Evolutionary conservation across 164 flowering plant species (phyloP).

Genomic region (Vitis vinifera): DNA sequence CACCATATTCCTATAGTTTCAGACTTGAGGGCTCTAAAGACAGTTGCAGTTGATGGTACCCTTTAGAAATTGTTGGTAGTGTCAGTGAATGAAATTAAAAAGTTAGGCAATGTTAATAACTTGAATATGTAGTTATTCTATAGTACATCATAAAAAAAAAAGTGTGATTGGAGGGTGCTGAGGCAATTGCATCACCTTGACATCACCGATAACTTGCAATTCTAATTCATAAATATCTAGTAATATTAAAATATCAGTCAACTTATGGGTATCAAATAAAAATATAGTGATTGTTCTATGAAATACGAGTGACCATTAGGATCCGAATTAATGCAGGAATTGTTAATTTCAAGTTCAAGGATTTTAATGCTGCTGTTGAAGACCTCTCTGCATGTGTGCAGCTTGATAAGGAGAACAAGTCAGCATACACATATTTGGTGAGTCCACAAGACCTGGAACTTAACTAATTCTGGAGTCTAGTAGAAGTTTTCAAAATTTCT

Average conservation of each 20-base stretch:
- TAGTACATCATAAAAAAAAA: not conserved
- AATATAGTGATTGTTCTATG: not conserved
- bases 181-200: not conserved
- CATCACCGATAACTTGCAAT: not conserved
- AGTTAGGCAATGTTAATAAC: not conserved
- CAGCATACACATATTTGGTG: constrained; percentile 87
- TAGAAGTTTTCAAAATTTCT: not conserved
- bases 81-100: not conserved
- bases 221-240: too few relatives aligned
- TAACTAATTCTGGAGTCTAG: constrained; percentile 4
- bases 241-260: too few relatives aligned
- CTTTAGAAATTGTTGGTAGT: not conserved
- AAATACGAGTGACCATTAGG: not conserved
- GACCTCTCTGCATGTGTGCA: constrained; percentile 81
- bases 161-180: not conserved
- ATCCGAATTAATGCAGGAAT: constrained; percentile 66
- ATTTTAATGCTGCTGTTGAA: constrained; percentile 75
- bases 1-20: constrained; percentile 1
- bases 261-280: too few relatives aligned
- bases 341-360: constrained; percentile 85
- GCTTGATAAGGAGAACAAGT: constrained; percentile 73
- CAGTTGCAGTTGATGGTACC: not conserved
- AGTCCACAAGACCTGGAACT: constrained; percentile 26
- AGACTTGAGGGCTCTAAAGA: not conserved
- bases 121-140: not conserved